A percentile compares a stretch with the other conserved stretches of the same genome.
These are phyloP conservation scores for Echium plantagineum DNA, from an alignment of 257 asterid genomes.

Conservation along the genomic window DNA sequence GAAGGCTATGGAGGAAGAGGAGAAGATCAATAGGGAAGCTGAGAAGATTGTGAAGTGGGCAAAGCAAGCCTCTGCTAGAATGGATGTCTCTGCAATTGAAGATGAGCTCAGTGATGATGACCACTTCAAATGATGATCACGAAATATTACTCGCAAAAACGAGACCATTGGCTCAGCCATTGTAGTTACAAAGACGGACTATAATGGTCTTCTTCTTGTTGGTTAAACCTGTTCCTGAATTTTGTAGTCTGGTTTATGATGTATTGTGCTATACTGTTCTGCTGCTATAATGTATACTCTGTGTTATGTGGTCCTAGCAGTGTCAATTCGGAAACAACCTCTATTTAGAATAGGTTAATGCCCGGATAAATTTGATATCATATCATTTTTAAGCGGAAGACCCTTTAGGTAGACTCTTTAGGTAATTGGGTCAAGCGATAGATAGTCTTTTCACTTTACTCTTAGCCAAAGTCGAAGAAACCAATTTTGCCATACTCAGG, in stretches of 20 bases:
- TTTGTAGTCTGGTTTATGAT: background rate
- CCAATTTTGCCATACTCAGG: no score
- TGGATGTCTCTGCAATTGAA: constrained; percentile 28
- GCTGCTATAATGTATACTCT: background rate
- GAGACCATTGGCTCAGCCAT: no score
- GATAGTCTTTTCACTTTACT: no score
- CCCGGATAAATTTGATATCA: no score
- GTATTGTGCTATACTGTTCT: background rate
- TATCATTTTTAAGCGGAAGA: no score
- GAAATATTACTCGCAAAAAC: no score
- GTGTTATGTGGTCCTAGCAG: background rate
- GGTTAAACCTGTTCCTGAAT: background rate
- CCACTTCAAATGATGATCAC: constrained; percentile 5
- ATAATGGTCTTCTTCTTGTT: background rate
- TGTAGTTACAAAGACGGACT: no score
- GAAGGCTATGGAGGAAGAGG: constrained; percentile 68
- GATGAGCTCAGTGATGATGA: constrained; percentile 16
- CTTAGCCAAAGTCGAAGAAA: no score
- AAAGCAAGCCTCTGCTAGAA: constrained; percentile 73
- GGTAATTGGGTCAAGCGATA: no score
- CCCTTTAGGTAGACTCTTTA: no score
- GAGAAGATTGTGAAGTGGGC: constrained; percentile 88
- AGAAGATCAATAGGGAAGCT: constrained; percentile 62
- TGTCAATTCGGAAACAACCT: no score
- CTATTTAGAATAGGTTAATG: no score